Evolutionary conservation across 2,329 filamentous ascomycete species (phyloP), one percentile per base, ranked within the genome.

Genomic region (Hypoxylon sp.): DNA sequence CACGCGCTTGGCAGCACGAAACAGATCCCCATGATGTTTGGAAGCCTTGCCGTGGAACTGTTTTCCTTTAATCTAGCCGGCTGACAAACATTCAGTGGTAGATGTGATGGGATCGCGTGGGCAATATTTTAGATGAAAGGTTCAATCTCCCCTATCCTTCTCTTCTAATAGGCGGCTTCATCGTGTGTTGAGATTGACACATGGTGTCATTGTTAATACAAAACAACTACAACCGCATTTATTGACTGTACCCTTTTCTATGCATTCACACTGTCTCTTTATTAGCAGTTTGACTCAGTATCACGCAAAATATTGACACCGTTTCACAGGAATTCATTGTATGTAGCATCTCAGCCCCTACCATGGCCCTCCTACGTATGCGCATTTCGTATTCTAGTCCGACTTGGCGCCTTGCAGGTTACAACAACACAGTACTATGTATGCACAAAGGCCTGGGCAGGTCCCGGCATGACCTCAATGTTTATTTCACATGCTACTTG

Each of bases 381-480:
- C 37, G 32, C 44, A 50, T 29, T 57, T 54, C 52, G 53, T 59
- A 57, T 57, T 57, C 53, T 43, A 42, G 38, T 54, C 49, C 46
- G 49, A 56, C 56, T 50, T 57, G 45, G 46, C 52, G 31, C 37
- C 45, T 53, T 48, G 48, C 48, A 54, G 46, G 38, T 44, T 57
- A 59, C 48, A 47, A 56, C 49, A 43, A 27, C 43, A 51, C 36
- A 43, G 38, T 37, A 23, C 35, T n/a, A 35, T 41, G 38, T 23
- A 34, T 51, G 43, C 51, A 40, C 42, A 46, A 45, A 37, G 53
- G 34, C 9, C 38, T 43, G 38, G 35, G 43, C 37, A 25, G 19
- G 25, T 46, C 32, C 40, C 29, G 41, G 27, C 19, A 6, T 25
- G 41, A 12, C 21, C 25, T 36, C 2, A 37, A 21, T 12, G 17